Evolutionary conservation across 768 basidiomycete genomes (phyloP), one percentile per base, ranked within the genome.

Genomic region (Sporobolomyces pararoseus): DNA sequence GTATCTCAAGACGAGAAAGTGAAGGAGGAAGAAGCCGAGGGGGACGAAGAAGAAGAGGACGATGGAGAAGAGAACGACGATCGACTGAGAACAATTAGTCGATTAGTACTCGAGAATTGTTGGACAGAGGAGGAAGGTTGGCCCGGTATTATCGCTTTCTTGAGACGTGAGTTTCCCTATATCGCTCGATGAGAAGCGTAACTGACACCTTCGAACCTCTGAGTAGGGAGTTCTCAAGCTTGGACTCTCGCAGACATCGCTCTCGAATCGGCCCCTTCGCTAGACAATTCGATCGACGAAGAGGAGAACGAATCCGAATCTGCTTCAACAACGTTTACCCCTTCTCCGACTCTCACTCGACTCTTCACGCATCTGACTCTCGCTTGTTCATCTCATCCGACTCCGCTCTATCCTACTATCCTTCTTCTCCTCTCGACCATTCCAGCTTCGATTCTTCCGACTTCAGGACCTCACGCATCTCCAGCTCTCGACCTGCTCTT

Each of bases 391-490:
- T 85, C 87, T 7, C 88, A 91, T 0, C 77, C 85, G 2, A 54
- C 59, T 14, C 84, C 88, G 72, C 89, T 89, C 3, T 98, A 96
- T 78, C 91, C 91, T 0, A 83, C 87, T 2, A 83, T 95, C 32
- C 80, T 96, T 23, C 82, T 96, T 31, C 83, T 93, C 31, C 77
- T 97, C 19, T 89, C 91, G 2, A 92, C 90, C 0, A 84, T 97
- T 17, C 89, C 91, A 0, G 78, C 83, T 9, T 75, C 74, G 68
- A 58, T 81, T 27, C 77, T 81, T 31, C 78, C 81, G 0, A 68
- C 78, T 10, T 32, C 59, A 9, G 59, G 59, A 5, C 23, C 44
- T 2, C 9, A 35, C 1, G 75, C 77, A 1, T 27, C 72, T 2
- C 34, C 77, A 27, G 78, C 81, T 78, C 59, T 88, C 4, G 73